Conservation (phyloP, 345 rosid species). For the Eucalyptus marginata region DNA sequence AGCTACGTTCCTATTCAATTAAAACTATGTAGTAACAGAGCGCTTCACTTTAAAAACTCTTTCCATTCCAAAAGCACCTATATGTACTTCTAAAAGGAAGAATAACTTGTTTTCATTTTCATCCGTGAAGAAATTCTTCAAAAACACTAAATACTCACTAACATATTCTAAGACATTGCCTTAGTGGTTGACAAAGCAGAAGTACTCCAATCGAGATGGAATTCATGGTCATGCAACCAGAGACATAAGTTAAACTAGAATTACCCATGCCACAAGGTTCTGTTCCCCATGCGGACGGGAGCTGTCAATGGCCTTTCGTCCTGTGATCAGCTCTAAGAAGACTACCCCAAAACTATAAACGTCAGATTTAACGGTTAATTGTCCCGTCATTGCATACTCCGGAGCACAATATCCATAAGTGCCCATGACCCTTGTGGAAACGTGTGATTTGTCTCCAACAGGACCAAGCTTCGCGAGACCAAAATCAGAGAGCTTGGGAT, state of each 20-base stretch:
- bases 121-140: neutral
- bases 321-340: conserved; percentile 87
- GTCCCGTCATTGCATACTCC: conserved; percentile 97
- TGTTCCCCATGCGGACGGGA: conserved; percentile 84
- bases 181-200: neutral
- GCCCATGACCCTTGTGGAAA: conserved; percentile 97
- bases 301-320: conserved; percentile 82
- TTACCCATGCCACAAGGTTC: conserved; percentile 89
- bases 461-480: conserved; percentile 99
- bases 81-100: neutral
- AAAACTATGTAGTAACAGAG: neutral
- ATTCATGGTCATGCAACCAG: neutral
- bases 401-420: conserved; percentile 99
- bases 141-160: neutral
- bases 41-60: neutral
- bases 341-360: conserved; percentile 95
- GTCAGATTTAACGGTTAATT: conserved; percentile 83
- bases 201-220: neutral
- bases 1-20: neutral
- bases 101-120: neutral
- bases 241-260: neutral
- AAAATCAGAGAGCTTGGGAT: conserved; percentile 91
- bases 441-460: conserved; percentile 89
- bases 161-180: neutral
- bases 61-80: neutral